Base-by-base conservation (phyloP, 805 yeast species). In the Cyberlindnera samutprakarnensis region DNA sequence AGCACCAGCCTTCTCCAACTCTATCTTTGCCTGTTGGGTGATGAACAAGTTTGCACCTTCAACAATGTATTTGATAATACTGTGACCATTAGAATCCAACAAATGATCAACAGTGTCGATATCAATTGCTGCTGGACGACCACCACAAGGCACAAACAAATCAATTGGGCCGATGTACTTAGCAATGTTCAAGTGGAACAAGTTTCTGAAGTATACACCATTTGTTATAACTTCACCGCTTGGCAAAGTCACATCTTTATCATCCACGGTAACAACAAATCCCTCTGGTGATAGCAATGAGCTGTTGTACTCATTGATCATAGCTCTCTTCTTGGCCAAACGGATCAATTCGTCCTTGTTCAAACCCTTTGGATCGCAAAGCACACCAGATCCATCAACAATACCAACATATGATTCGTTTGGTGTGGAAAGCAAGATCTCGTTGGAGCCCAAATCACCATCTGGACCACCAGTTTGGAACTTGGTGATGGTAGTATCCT, bases 391-490 rank as follows among this genome's bases (percentile, higher is more conserved):
- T 15, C 98, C 98, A 59, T 90, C 98, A 30, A 90, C 92, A 30
- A 90, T 60, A 33, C 85, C 95, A 44, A 87, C 80, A 54, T 92
- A 92, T 29, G 64, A 69, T 63, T 90, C 98, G 38, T 77, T 73
- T 16, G 56, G 53, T 32, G 79, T 68, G 2, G 96, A 86, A 38
- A 90, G 70, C 45, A 85, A 67, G 49, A 90, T 92, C 64, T 90
- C 98, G 57, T 90, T 92, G 17, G 95, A 83, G 19, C 98, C 98
- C 46, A 90, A 68, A 61, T 90, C 98, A 53, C 98, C 98, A 59
- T 92, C 96, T 43, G 97, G 97, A 28, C 98, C 98, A 62, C 97
- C 98, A 34, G 96, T 92, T 66, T 90, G 98, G 51, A 92, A 67
- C 62, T 92, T 90, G 49, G 68, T 70, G 38, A 90, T 70, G 24